Conservation (phyloP, 768 basidiomycete species). For the Holtermannia corniformis region DNA sequence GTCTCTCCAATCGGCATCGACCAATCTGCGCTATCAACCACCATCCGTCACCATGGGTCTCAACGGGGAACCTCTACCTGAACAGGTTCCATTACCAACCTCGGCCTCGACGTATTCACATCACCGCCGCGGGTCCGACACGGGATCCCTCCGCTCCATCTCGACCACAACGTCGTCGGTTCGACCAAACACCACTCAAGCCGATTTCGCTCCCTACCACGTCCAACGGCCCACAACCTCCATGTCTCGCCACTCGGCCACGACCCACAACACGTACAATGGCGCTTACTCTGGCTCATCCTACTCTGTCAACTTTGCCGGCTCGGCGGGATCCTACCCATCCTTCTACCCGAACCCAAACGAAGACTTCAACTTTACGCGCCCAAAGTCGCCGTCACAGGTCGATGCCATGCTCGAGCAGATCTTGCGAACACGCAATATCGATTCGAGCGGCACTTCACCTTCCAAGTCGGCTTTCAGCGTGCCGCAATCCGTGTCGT, state of each 20-base stretch:
- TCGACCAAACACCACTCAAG: not conserved
- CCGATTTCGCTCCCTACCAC: not conserved
- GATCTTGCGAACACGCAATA: slow-evolving; percentile 60
- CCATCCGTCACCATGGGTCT: slow-evolving; percentile 6
- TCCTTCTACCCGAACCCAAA: slow-evolving; percentile 1
- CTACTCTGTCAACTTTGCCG: not conserved
- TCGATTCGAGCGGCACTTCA: slow-evolving; percentile 41
- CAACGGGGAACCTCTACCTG: slow-evolving; percentile 4
- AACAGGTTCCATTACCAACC: not conserved
- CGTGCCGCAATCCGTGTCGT: slow-evolving; percentile 13
- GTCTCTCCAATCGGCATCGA: too few species aligned
- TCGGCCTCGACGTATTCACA: not conserved
- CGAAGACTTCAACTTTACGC: slow-evolving; percentile 59
- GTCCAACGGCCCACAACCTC: not conserved
- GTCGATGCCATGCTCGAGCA: slow-evolving; percentile 73
- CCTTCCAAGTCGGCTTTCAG: slow-evolving; percentile 1
- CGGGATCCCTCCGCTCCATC: slow-evolving; percentile 9
- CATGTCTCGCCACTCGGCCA: not conserved
- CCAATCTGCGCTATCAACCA: slow-evolving; percentile 13
- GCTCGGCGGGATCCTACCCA: not conserved
- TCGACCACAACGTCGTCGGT: not conserved
- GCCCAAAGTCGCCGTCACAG: slow-evolving; percentile 53
- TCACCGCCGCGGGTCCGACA: slow-evolving; percentile 7
- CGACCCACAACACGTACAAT: not conserved
- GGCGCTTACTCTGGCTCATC: not conserved